Evolutionary conservation across 805 yeast species (phyloP).

Genomic region (Candida oleophila): DNA sequence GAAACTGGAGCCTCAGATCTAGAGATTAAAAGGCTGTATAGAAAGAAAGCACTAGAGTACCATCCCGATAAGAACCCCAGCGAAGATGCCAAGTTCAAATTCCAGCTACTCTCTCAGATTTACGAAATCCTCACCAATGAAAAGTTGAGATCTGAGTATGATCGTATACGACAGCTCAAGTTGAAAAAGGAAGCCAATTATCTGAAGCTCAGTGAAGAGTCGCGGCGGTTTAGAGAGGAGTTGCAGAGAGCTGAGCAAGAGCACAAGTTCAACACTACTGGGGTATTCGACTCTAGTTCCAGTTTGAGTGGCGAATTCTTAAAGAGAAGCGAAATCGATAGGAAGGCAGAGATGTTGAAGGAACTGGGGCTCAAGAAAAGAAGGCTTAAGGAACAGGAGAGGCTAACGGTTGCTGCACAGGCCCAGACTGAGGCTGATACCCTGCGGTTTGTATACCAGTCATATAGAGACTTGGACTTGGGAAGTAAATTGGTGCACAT

Average conservation of each 20-base stretch:
- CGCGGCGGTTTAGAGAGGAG: slow-evolving; percentile 28
- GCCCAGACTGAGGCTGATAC: background rate
- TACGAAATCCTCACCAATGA: slow-evolving; percentile 32
- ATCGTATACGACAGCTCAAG: slow-evolving; percentile 21
- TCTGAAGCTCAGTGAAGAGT: slow-evolving; percentile 18
- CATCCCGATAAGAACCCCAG: slow-evolving; percentile 42
- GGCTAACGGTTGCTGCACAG: slow-evolving; percentile 1
- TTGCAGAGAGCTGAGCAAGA: slow-evolving; percentile 24
- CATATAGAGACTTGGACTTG: slow-evolving; percentile 3
- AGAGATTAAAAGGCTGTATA: slow-evolving; percentile 29
- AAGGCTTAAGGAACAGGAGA: slow-evolving; percentile 20
- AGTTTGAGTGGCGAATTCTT: background rate
- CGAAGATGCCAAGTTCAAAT: slow-evolving; percentile 21
- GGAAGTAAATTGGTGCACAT: too few species aligned
- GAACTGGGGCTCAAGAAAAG: slow-evolving; percentile 29
- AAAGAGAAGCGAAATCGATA: slow-evolving; percentile 2
- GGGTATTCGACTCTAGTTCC: slow-evolving; percentile 4
- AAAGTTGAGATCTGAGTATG: slow-evolving; percentile 26
- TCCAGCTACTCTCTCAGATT: slow-evolving; percentile 28
- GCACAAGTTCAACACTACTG: slow-evolving; percentile 9
- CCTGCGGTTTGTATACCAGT: too few species aligned
- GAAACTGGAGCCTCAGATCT: slow-evolving; percentile 17
- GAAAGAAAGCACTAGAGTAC: slow-evolving; percentile 32
- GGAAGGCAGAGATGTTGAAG: slow-evolving; percentile 15
- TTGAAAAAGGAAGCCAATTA: slow-evolving; percentile 10